These are phyloP conservation scores for Psidium guajava DNA, from an alignment of 345 rosid species.

Conservation along the genomic window DNA sequence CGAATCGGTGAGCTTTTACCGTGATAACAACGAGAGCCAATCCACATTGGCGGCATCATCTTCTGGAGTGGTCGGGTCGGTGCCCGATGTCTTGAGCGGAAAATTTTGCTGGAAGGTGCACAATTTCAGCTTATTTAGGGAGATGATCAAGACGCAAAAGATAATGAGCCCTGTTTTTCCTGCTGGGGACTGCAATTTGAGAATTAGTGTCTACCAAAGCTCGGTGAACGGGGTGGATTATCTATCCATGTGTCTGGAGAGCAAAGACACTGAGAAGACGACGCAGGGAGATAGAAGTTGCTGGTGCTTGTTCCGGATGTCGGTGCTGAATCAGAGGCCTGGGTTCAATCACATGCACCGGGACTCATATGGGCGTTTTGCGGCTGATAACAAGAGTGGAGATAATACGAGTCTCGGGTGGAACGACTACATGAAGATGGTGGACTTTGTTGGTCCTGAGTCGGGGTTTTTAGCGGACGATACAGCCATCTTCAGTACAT, in stretches of 20 bases:
- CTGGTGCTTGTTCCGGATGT: conserved; percentile 99
- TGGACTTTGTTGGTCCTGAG: conserved; percentile 63
- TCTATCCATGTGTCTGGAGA: conserved; percentile 95
- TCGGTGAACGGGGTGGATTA: conserved; percentile 73
- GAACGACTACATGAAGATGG: conserved; percentile 97
- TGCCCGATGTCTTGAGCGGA: conserved; percentile 79
- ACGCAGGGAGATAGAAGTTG: conserved; percentile 68
- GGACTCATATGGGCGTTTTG: conserved; percentile 89
- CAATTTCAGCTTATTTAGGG: conserved; percentile 90
- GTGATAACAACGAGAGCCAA: conserved; percentile 72
- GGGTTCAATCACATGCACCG: conserved; percentile 88
- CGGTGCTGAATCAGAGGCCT: conserved; percentile 80
- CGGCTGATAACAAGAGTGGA: conserved; percentile 88
- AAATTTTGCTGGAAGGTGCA: conserved; percentile 97
- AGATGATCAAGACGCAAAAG: conserved; percentile 96
- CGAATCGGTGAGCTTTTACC: conserved; percentile 72
- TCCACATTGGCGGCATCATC: conserved; percentile 28
- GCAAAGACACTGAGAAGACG: conserved; percentile 82
- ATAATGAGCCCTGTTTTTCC: conserved; percentile 98
- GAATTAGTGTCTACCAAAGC: conserved; percentile 93
- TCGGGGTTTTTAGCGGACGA: conserved; percentile 78
- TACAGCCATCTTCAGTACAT: conserved; percentile 80
- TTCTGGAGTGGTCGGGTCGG: conserved; percentile 48
- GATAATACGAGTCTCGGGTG: conserved; percentile 96
- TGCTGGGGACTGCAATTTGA: conserved; percentile 88